These are phyloP conservation scores for Solanum hybrid DNA, from an alignment of 305 asterid species.

Conservation along the genomic window DNA sequence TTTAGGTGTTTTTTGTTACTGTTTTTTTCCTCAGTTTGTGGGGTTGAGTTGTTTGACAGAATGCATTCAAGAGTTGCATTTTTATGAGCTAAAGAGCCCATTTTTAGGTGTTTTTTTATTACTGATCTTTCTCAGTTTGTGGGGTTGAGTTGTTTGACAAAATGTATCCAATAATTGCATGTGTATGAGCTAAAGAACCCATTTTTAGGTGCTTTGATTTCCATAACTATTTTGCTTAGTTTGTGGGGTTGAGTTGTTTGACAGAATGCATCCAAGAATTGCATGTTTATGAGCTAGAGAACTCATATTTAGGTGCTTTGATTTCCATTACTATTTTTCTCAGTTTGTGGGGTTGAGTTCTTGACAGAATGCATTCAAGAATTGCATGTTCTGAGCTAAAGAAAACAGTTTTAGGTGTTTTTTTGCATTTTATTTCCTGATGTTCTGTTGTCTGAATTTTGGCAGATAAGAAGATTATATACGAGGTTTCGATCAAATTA, in stretches of 20 bases:
- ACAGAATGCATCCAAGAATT: neutral
- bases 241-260: neutral
- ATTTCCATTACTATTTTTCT: neutral
- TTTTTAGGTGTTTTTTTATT: neutral
- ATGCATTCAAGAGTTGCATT: neutral
- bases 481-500: neutral
- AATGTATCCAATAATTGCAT: neutral
- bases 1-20: neutral
- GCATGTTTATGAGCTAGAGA: neutral
- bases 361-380: neutral
- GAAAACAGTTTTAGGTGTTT: neutral
- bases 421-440: neutral
- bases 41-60: neutral
- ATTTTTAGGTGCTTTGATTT: neutral
- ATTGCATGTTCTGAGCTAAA: neutral
- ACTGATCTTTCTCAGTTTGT: neutral
- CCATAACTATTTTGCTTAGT: neutral
- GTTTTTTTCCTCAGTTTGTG: neutral
- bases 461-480: slow-evolving; percentile 6
- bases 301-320: slow-evolving; percentile 12
- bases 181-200: neutral
- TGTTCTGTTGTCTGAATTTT: neutral
- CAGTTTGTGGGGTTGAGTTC: neutral
- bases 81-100: neutral
- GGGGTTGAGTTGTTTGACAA: neutral